phyloP scores from a whole-genome alignment of 1,139 yeast species.

The Saccharomyces hybrid region DNA sequence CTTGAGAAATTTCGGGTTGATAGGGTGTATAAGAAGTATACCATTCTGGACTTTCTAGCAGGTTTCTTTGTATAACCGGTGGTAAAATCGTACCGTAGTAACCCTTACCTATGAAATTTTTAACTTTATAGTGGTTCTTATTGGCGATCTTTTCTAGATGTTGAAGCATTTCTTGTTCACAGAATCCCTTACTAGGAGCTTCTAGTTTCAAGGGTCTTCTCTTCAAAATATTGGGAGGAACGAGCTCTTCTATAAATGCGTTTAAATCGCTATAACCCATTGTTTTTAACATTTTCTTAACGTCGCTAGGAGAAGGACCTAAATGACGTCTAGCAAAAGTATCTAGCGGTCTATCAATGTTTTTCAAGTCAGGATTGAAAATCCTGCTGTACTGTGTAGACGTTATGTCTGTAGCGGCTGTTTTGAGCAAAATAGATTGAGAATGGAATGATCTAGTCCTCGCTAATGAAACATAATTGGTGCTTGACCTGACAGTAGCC shows the following conservation, averaged over 20 bases:
- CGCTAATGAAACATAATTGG: background rate
- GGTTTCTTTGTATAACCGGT: conserved; percentile 85
- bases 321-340: conserved; percentile 86
- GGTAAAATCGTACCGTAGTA: conserved; percentile 88
- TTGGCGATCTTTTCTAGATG: conserved; percentile 63
- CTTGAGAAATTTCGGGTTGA: conserved; percentile 97
- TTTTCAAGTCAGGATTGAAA: conserved; percentile 13
- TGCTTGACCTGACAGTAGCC: background rate
- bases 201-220: conserved; percentile 49
- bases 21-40: conserved; percentile 97
- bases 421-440: background rate
- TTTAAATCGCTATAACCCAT: conserved; percentile 56
- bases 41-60: conserved; percentile 95
- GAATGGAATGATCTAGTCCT: conserved; percentile 2
- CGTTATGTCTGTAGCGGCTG: conserved; percentile 13
- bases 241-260: conserved; percentile 61
- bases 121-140: conserved; percentile 59
- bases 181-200: conserved; percentile 60
- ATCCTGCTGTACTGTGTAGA: conserved; percentile 16
- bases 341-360: conserved; percentile 42
- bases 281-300: conserved; percentile 52
- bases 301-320: conserved; percentile 69
- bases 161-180: conserved; percentile 74
- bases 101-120: conserved; percentile 86
- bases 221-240: conserved; percentile 69